Conservation (phyloP, 495 filamentous ascomycete genomes). For the Penicillium turbatum region DNA sequence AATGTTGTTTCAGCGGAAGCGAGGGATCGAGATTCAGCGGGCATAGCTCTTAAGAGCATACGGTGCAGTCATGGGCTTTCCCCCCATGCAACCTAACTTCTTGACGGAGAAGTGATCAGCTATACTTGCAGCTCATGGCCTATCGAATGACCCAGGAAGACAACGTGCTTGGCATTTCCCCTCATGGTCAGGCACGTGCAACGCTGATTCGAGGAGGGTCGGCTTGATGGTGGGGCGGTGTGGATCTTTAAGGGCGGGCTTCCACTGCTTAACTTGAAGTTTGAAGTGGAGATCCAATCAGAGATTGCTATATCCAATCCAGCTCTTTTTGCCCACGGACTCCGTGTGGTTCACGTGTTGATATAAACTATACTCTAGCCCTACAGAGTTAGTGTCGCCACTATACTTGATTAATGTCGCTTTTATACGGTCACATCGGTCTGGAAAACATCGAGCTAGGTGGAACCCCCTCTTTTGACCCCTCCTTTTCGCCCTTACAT, state of each 20-base stretch:
- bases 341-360: background rate
- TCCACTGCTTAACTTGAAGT: slow-evolving; percentile 18
- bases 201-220: slow-evolving; percentile 28
- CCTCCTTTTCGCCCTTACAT: too few relatives aligned
- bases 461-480: background rate
- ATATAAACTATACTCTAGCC: background rate
- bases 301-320: background rate
- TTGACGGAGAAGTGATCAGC: slow-evolving; percentile 14
- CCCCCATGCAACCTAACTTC: background rate
- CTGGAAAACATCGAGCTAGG: background rate
- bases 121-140: slow-evolving; percentile 20
- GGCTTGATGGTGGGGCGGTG: background rate
- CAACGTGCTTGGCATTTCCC: slow-evolving; percentile 34
- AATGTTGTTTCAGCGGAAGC: slow-evolving; percentile 1
- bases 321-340: background rate
- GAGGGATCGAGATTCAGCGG: background rate
- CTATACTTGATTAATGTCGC: background rate
- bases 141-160: slow-evolving; percentile 26
- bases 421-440: background rate
- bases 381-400: background rate
- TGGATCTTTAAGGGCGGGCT: slow-evolving; percentile 1
- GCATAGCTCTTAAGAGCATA: background rate
- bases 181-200: slow-evolving; percentile 33
- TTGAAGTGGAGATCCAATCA: slow-evolving; percentile 13
- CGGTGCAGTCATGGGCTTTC: background rate